Evolutionary conservation across 805 yeast species (phyloP).

Genomic region (Nakazawaea peltata): DNA sequence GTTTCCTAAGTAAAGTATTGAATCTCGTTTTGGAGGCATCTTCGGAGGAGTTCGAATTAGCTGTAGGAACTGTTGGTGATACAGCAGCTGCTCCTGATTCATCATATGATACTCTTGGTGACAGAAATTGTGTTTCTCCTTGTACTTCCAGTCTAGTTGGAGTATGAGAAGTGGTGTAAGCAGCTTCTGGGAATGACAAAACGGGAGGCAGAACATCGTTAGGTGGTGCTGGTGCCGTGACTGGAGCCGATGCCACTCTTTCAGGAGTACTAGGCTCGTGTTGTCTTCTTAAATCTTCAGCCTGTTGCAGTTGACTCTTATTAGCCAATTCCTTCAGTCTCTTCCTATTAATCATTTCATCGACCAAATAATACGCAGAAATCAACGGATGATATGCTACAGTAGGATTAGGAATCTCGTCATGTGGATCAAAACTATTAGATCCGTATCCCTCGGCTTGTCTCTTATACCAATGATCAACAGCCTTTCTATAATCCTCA

Average conservation of each 20-base stretch:
- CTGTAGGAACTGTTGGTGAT: slow-evolving; percentile 5
- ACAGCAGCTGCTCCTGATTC: neutral
- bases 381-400: slow-evolving; percentile 81
- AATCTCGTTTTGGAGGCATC: slow-evolving; percentile 9
- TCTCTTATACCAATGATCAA: slow-evolving; percentile 48
- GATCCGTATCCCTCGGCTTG: slow-evolving; percentile 2
- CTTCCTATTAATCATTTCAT: slow-evolving; percentile 73
- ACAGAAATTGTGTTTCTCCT: no score
- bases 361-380: slow-evolving; percentile 79
- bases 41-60: neutral
- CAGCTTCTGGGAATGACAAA: slow-evolving; percentile 30
- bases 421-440: slow-evolving; percentile 8
- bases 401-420: slow-evolving; percentile 62
- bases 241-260: slow-evolving; percentile 9
- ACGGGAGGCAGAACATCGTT: slow-evolving; percentile 19
- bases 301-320: slow-evolving; percentile 17
- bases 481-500: slow-evolving; percentile 55
- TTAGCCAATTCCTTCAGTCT: slow-evolving; percentile 45
- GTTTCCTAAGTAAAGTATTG: slow-evolving; percentile 21
- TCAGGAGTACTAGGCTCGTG: slow-evolving; percentile 10
- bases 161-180: slow-evolving; percentile 26
- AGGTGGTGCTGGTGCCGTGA: slow-evolving; percentile 17
- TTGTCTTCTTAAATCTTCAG: slow-evolving; percentile 11
- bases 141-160: slow-evolving; percentile 8
- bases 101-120: neutral